Percentiles rank a stretch among this genome's conserved stretches.
Evolutionary conservation across 1,139 yeast genomes (phyloP).

Genomic region (Nadsonia commutata): DNA sequence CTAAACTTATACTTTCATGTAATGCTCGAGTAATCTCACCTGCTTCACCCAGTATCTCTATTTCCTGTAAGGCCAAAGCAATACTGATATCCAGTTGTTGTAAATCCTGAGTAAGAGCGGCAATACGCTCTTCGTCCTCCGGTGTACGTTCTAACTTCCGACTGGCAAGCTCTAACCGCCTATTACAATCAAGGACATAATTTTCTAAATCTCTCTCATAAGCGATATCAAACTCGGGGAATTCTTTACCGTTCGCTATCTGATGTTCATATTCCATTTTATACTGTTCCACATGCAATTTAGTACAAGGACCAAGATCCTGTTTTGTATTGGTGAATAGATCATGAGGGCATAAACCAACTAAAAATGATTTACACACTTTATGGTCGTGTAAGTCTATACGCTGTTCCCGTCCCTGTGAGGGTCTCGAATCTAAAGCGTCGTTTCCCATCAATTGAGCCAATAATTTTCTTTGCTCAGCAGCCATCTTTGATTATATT

Average conservation of each 20-base stretch:
- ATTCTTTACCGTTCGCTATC: constrained; percentile 38
- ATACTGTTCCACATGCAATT: constrained; percentile 60
- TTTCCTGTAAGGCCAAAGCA: constrained; percentile 57
- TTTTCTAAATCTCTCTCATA: constrained; percentile 39
- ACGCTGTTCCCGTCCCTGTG: constrained; percentile 18
- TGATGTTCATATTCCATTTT: constrained; percentile 55
- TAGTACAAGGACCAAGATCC: constrained; percentile 70
- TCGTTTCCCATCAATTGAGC: constrained; percentile 71
- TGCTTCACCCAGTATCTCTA: constrained; percentile 37
- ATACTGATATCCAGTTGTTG: constrained; percentile 54
- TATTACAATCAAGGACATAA: constrained; percentile 53
- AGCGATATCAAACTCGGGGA: constrained; percentile 60
- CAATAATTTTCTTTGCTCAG: constrained; percentile 62
- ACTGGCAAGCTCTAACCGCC: constrained; percentile 49
- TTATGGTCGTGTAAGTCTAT: constrained; percentile 40
- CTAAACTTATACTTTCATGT: constrained; percentile 28
- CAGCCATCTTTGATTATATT: constrained; percentile 30
- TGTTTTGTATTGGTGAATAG: constrained; percentile 72
- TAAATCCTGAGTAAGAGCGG: constrained; percentile 46
- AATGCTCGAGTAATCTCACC: constrained; percentile 42
- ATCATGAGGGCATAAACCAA: constrained; percentile 85
- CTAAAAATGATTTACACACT: constrained; percentile 68
- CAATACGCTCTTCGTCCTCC: constrained; percentile 57
- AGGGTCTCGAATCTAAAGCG: constrained; percentile 23
- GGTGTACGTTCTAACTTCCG: constrained; percentile 61